Percentiles rank a stretch among this genome's conserved stretches.
Conservation (phyloP, 2,329 filamentous ascomycete genomes). For the Exophiala dermatitidis region DNA sequence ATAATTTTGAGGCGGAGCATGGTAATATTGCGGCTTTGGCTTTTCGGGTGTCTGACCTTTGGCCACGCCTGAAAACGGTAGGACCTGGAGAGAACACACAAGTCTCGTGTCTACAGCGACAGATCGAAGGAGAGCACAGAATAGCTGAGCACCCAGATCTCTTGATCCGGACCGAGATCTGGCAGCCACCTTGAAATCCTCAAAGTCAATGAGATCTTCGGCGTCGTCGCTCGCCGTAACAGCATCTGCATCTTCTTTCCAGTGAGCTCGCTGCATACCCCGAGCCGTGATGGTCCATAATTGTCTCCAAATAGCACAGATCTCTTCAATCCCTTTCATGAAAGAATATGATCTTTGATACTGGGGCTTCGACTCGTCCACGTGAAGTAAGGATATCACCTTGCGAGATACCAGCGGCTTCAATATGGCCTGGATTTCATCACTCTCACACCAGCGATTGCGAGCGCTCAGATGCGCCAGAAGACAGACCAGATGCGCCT, state of each 20-base stretch:
- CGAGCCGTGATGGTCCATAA: slow-evolving; percentile 63
- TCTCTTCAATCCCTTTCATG: slow-evolving; percentile 62
- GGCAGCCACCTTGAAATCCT: slow-evolving; percentile 68
- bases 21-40: slow-evolving; percentile 33
- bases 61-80: slow-evolving; percentile 56
- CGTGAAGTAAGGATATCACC: slow-evolving; percentile 60
- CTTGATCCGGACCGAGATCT: slow-evolving; percentile 67
- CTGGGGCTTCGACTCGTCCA: slow-evolving; percentile 59
- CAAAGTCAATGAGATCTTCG: slow-evolving; percentile 61
- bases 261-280: slow-evolving; percentile 63
- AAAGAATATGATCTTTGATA: slow-evolving; percentile 52
- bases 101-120: slow-evolving; percentile 74
- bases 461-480: slow-evolving; percentile 68
- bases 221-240: slow-evolving; percentile 56
- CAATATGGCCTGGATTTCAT: slow-evolving; percentile 58
- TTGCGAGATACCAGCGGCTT: slow-evolving; percentile 60
- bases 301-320: slow-evolving; percentile 30
- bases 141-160: slow-evolving; percentile 83
- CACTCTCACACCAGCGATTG: slow-evolving; percentile 85
- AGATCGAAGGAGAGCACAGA: slow-evolving; percentile 78
- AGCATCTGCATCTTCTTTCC: slow-evolving; percentile 62
- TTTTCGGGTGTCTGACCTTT: slow-evolving; percentile 41
- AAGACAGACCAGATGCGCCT: slow-evolving; percentile 75
- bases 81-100: slow-evolving; percentile 80
- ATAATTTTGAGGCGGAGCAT: slow-evolving; percentile 23